Conservation (phyloP, 2,329 filamentous ascomycete species). For the Fusarium torreyae region DNA sequence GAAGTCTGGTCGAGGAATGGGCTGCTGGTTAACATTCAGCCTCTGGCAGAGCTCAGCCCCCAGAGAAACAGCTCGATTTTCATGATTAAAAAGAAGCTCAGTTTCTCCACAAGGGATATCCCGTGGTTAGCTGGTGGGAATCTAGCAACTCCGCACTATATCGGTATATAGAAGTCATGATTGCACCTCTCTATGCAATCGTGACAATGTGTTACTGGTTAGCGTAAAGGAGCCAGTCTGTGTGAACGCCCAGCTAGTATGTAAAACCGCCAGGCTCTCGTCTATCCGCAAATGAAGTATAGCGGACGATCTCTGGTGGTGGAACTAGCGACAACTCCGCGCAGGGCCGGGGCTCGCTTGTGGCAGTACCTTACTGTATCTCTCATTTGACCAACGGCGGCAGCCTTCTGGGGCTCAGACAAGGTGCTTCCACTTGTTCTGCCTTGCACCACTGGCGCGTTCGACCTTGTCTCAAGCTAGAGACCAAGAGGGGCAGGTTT, state of each 20-base stretch:
- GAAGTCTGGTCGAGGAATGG: conserved; percentile 23
- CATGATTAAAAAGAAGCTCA: conserved; percentile 20
- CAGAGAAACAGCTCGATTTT: conserved; percentile 25
- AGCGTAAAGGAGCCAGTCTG: background rate
- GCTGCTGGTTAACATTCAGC: conserved; percentile 8
- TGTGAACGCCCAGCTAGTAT: background rate
- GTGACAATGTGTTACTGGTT: background rate
- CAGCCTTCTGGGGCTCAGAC: conserved; percentile 10
- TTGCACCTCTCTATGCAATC: background rate
- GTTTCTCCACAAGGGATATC: background rate
- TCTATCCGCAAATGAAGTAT: conserved; percentile 16
- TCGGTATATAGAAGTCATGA: background rate
- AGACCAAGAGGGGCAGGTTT: no score
- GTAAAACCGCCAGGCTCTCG: conserved; percentile 4
- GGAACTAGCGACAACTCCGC: conserved; percentile 26
- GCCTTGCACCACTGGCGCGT: no score
- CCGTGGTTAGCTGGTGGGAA: background rate
- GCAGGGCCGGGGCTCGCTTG: conserved; percentile 13
- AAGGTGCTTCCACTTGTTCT: conserved; percentile 2
- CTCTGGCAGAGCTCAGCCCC: conserved; percentile 28
- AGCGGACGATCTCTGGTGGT: conserved; percentile 16
- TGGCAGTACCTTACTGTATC: conserved; percentile 10
- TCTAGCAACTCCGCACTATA: background rate
- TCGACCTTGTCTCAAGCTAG: no score
- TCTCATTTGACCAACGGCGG: conserved; percentile 21